A percentile compares a stretch with the other conserved stretches of the same genome.
phyloP scores from a whole-genome alignment of 148 eudicot genomes.

The Rhododendron williamsianum region DNA sequence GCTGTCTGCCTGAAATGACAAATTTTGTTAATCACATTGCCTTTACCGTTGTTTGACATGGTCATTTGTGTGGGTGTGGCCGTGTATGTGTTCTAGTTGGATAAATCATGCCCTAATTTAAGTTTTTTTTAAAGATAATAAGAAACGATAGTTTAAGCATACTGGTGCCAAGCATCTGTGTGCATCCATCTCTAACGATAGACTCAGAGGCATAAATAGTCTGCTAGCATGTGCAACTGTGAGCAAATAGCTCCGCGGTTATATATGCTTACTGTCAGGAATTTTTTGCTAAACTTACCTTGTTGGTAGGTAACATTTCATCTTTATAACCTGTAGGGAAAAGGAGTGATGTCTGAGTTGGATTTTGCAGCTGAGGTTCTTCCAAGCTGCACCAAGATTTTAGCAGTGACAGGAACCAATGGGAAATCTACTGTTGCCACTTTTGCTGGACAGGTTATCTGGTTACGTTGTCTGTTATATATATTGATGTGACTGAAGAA shows the following conservation, averaged over 20 bases:
- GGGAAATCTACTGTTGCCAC: conserved; percentile 22
- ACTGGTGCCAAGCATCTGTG: not conserved
- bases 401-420: conserved; percentile 21
- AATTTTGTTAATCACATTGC: not conserved
- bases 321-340: conserved; percentile 11
- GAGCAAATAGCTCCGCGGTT: not conserved
- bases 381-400: conserved; percentile 19
- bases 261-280: not conserved
- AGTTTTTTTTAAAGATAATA: not conserved
- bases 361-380: conserved; percentile 23
- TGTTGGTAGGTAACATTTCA: not conserved
- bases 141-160: not conserved
- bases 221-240: not conserved
- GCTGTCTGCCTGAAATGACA: not conserved
- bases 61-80: not conserved
- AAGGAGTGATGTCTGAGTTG: conserved; percentile 15
- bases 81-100: not conserved
- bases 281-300: not conserved
- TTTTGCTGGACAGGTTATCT: conserved; percentile 17
- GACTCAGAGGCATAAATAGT: not conserved
- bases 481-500: not conserved
- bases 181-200: no score
- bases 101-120: not conserved
- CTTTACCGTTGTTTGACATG: not conserved
- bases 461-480: no score